Evolutionary conservation across 1,284 basidiomycete genomes (phyloP).

Genomic region (Puccinia brachypodii): DNA sequence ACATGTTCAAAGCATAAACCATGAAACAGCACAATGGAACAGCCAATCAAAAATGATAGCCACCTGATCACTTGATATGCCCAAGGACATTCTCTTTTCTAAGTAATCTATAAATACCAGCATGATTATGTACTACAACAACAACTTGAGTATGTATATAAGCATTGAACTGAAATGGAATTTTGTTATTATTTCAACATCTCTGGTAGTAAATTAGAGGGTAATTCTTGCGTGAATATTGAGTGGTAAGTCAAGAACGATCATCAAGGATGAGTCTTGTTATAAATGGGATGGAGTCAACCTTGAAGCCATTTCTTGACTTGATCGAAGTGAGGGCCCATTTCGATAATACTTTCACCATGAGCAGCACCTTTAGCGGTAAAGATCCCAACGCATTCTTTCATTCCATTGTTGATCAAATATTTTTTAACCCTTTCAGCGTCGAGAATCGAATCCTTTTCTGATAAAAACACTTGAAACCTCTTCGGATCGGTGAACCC

Average conservation of each 20-base stretch:
- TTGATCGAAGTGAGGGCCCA: slow-evolving; percentile 18
- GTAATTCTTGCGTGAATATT: background rate
- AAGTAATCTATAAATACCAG: no score
- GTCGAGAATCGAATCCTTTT: slow-evolving; percentile 53
- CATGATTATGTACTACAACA: no score
- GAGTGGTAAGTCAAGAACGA: background rate
- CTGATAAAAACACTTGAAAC: slow-evolving; percentile 52
- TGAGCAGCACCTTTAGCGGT: slow-evolving; percentile 38
- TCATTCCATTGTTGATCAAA: slow-evolving; percentile 52
- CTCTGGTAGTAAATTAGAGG: background rate
- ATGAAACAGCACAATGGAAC: no score
- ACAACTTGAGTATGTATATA: no score
- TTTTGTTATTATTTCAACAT: no score
- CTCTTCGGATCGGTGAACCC: slow-evolving; percentile 49
- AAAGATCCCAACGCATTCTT: background rate
- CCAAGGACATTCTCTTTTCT: no score
- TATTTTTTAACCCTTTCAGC: slow-evolving; percentile 52
- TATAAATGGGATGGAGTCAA: background rate
- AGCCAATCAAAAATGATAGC: no score
- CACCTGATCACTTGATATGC: no score
- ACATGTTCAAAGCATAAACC: no score
- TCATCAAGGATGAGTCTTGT: background rate
- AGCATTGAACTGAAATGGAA: no score
- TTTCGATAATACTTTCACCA: slow-evolving; percentile 36
- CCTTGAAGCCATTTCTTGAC: slow-evolving; percentile 36